These are phyloP conservation scores for Linum usitatissimum DNA, from an alignment of 345 rosid genomes.

Conservation along the genomic window DNA sequence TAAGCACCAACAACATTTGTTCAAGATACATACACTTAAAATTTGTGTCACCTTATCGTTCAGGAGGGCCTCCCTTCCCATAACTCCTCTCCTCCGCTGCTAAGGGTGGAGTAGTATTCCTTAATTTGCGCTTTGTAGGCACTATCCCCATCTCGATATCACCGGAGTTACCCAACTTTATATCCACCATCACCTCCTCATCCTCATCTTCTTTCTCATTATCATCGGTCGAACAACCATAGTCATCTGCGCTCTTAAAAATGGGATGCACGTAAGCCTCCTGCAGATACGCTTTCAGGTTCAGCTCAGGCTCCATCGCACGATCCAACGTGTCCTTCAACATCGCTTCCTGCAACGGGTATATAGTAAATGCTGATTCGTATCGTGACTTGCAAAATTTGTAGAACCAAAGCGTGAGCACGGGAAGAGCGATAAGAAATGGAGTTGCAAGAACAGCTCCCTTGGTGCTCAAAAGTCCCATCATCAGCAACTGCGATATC, in stretches of 20 bases:
- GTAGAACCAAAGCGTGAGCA: conserved; percentile 75
- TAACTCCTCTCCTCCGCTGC: conserved; percentile 9
- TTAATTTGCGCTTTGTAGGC: conserved; percentile 47
- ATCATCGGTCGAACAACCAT: conserved; percentile 26
- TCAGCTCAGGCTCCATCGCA: conserved; percentile 59
- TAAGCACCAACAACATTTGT: no score
- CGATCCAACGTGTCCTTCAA: conserved; percentile 82
- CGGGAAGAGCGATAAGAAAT: conserved; percentile 66
- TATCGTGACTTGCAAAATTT: conserved; percentile 74
- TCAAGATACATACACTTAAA: no score
- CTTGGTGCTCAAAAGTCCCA: conserved; percentile 86
- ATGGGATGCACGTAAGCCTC: conserved; percentile 68
- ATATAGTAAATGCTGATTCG: conserved; percentile 59
- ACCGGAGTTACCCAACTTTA: not conserved
- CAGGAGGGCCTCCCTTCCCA: not conserved
- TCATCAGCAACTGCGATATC: conserved; percentile 62
- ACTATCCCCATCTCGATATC: conserved; percentile 50
- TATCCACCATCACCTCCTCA: conserved; percentile 12
- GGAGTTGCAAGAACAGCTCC: conserved; percentile 89
- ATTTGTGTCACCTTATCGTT: no score
- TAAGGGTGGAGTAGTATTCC: conserved; percentile 26
- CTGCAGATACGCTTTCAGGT: conserved; percentile 66
- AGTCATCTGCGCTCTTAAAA: conserved; percentile 33
- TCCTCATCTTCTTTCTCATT: conserved; percentile 18
- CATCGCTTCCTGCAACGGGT: conserved; percentile 96